A percentile compares a stretch with the other conserved stretches of the same genome.
These are phyloP conservation scores for Lachancea dasiensis DNA, from an alignment of 805 yeast species.

Conservation along the genomic window DNA sequence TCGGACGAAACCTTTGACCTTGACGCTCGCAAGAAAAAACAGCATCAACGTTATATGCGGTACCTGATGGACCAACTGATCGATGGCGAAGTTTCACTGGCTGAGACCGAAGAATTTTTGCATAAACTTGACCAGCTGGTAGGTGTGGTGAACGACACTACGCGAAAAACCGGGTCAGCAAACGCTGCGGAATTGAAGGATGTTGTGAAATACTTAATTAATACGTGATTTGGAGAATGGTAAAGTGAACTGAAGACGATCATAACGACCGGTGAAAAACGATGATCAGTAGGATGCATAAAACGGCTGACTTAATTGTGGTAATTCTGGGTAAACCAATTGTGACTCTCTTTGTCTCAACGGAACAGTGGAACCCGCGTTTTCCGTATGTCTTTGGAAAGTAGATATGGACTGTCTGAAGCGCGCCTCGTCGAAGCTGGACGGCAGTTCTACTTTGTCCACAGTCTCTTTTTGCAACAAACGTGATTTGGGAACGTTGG, in stretches of 20 bases:
- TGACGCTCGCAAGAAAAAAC: constrained; percentile 4
- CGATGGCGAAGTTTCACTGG: constrained; percentile 6
- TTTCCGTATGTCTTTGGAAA: constrained; percentile 3
- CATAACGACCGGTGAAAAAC: too few species aligned
- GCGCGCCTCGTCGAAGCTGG: constrained; percentile 24
- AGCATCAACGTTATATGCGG: constrained; percentile 7
- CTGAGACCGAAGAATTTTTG: constrained; percentile 6
- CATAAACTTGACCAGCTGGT: constrained; percentile 4
- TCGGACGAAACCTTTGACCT: background rate
- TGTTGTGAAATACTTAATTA: constrained; percentile 8
- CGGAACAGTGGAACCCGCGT: background rate
- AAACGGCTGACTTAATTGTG: constrained; percentile 12
- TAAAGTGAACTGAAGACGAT: background rate
- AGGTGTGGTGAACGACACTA: constrained; percentile 1
- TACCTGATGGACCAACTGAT: constrained; percentile 5
- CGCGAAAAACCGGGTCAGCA: background rate
- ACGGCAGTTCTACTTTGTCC: constrained; percentile 15
- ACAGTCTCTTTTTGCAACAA: constrained; percentile 2
- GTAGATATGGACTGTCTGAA: constrained; percentile 23
- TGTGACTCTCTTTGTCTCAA: constrained; percentile 2
- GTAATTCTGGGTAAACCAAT: constrained; percentile 26
- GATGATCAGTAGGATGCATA: constrained; percentile 1
- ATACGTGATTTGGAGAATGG: constrained; percentile 2
- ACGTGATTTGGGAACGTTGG: constrained; percentile 22
- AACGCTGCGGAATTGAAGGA: constrained; percentile 5